Evolutionary conservation across 441 rosid species (phyloP).

Genomic region (Adansonia gregorii): DNA sequence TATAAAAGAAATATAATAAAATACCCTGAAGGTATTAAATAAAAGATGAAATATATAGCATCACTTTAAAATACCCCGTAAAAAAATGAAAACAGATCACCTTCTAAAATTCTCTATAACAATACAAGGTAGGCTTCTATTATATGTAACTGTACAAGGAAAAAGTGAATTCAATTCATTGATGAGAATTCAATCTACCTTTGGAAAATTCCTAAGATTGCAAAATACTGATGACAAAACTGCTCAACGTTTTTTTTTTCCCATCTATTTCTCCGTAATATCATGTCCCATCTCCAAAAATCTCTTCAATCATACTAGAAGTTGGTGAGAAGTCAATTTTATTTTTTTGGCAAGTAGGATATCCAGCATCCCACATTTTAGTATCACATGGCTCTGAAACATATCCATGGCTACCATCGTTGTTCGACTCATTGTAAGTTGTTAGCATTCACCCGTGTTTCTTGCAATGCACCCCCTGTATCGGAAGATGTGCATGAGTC

Average conservation of each 20-base stretch:
- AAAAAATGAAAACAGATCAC: conserved; percentile 17
- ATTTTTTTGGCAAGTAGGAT: conserved; percentile 32
- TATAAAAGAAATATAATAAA: no score
- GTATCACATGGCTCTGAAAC: conserved; percentile 36
- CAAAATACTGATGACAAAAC: conserved; percentile 3
- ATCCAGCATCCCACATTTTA: conserved; percentile 46
- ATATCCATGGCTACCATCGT: conserved; percentile 31
- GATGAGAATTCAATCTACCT: conserved; percentile 7
- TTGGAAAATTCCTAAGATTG: conserved; percentile 16
- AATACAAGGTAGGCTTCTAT: conserved; percentile 25
- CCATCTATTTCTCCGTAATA: conserved; percentile 36
- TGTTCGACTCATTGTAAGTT: conserved; percentile 26
- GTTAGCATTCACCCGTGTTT: conserved; percentile 28
- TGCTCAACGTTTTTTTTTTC: conserved; percentile 33
- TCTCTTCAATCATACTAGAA: conserved; percentile 57
- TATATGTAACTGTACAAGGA: conserved; percentile 17
- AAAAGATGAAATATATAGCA: background rate
- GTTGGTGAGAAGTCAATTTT: conserved; percentile 58
- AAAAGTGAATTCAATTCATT: conserved; percentile 17
- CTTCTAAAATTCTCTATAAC: conserved; percentile 26
- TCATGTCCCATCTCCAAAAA: conserved; percentile 47
- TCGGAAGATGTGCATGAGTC: conserved; percentile 47
- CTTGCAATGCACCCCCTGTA: conserved; percentile 24
- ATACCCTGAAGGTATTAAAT: background rate
- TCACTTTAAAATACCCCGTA: background rate